Evolutionary conservation across 2,329 filamentous ascomycete species (phyloP).

Genomic region (Parafenestella ontariensis): DNA sequence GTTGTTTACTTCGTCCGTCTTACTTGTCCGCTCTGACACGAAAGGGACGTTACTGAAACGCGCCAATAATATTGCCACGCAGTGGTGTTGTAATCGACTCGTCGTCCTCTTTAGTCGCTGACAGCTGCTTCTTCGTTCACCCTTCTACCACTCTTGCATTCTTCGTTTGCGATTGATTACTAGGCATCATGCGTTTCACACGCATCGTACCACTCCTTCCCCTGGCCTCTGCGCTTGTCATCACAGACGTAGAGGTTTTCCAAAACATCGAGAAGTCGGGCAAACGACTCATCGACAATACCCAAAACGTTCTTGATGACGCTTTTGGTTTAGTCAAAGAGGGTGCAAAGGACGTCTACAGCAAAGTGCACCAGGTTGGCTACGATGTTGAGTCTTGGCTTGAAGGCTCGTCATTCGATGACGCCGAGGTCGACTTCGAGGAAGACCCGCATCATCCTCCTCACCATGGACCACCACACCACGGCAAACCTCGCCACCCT

Average conservation of each 20-base stretch:
- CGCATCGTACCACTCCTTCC: slow-evolving; percentile 59
- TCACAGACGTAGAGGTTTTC: slow-evolving; percentile 60
- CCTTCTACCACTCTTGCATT: slow-evolving; percentile 8
- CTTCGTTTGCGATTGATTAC: slow-evolving; percentile 11
- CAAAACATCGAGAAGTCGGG: slow-evolving; percentile 41
- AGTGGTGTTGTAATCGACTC: slow-evolving; percentile 44
- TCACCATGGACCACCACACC: slow-evolving; percentile 41
- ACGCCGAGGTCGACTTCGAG: slow-evolving; percentile 44
- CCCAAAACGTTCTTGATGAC: slow-evolving; percentile 53
- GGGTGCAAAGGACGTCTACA: slow-evolving; percentile 45
- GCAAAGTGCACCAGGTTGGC: slow-evolving; percentile 52
- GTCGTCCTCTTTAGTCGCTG: slow-evolving; percentile 16
- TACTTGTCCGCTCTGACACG: slow-evolving; percentile 7
- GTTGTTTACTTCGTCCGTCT: slow-evolving; percentile 13
- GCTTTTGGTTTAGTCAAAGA: slow-evolving; percentile 52
- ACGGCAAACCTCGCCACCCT: slow-evolving; percentile 48
- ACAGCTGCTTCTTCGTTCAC: slow-evolving; percentile 13
- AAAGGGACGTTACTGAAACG: slow-evolving; percentile 5
- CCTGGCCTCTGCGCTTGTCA: slow-evolving; percentile 59
- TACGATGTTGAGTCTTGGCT: slow-evolving; percentile 59
- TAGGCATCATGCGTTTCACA: slow-evolving; percentile 56
- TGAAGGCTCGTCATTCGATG: slow-evolving; percentile 43
- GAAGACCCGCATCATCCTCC: slow-evolving; percentile 42
- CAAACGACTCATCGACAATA: slow-evolving; percentile 27
- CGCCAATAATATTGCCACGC: slow-evolving; percentile 16